Evolutionary conservation across 441 rosid genomes (phyloP), one percentile per base, ranked within the genome.

Genomic region (Gossypium davidsonii): DNA sequence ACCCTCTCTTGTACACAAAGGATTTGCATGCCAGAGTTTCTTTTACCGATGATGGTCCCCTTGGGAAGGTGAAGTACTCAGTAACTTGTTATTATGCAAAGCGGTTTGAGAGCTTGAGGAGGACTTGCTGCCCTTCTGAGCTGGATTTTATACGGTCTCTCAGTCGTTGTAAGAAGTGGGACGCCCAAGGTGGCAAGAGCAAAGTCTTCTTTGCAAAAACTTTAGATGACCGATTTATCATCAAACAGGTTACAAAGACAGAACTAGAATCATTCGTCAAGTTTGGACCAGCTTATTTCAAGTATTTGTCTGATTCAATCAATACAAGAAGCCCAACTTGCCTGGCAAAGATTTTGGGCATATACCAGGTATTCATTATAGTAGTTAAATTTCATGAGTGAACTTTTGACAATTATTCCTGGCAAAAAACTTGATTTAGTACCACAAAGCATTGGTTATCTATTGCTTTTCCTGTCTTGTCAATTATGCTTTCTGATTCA

Each of bases 111-210:
- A 85, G 89, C 71, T 82, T 90, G 74, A 85, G 95, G 88, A 84
- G 78, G 84, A 88, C 79, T 28, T 88, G 90, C 70, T 87, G 91
- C 79, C 90, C 92, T 68, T 84, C 88, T 31, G 95, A 88, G 84
- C 75, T 81, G 62, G 92, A 90, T 76, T 90, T 84, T 71, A 72
- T 90, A 52, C 81, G 92, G 79, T 90, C 95, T 73, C 87, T 90
- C 60, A 84, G 95, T 76, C 92, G 90, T 28, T 90, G 95, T 81
- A 87, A 85, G 84, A 90, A 90, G 80, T 88, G 92, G 95, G 91
- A 89, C 37, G 95, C 95, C 28, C 91, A 90, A 70, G 95, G 95
- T 61, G 95, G 95, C 28, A 90, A 90, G 84, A 90, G 92, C 83
- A 90, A 88, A 67, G 95, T 83, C 72, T 90, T 88, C 83, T 90